phyloP scores from a whole-genome alignment of 2,329 filamentous ascomycete genomes.

The Byssochlamys sp. region DNA sequence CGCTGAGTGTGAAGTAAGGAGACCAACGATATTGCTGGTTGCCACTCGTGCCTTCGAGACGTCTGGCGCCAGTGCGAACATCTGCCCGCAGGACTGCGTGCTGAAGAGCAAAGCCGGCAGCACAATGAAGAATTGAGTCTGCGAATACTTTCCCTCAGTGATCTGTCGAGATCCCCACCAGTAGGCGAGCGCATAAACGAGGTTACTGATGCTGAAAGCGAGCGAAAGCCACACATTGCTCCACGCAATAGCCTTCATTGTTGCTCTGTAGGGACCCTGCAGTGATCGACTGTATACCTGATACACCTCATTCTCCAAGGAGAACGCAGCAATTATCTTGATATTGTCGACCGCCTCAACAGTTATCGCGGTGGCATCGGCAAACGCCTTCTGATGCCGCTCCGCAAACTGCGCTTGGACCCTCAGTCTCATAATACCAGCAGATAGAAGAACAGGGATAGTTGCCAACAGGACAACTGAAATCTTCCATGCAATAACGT shows the following conservation, averaged over 20 bases:
- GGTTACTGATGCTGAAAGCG: slow-evolving; percentile 38
- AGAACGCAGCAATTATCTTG: slow-evolving; percentile 36
- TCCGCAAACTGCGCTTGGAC: slow-evolving; percentile 50
- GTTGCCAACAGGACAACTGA: slow-evolving; percentile 57
- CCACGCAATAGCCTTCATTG: slow-evolving; percentile 34
- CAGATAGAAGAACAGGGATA: slow-evolving; percentile 55
- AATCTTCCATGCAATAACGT: slow-evolving; percentile 62
- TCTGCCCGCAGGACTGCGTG: slow-evolving; percentile 58
- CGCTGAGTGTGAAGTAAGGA: slow-evolving; percentile 25
- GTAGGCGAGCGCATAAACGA: slow-evolving; percentile 62
- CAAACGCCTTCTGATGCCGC: slow-evolving; percentile 37
- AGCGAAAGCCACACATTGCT: slow-evolving; percentile 29
- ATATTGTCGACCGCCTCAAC: slow-evolving; percentile 40
- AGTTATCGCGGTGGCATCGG: slow-evolving; percentile 35
- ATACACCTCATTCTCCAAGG: slow-evolving; percentile 36
- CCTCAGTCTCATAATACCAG: slow-evolving; percentile 57
- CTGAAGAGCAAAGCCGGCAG: slow-evolving; percentile 57
- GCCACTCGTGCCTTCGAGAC: slow-evolving; percentile 54
- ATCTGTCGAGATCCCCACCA: slow-evolving; percentile 65
- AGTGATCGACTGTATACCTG: slow-evolving; percentile 31
- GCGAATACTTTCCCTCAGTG: slow-evolving; percentile 50
- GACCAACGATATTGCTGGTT: slow-evolving; percentile 44
- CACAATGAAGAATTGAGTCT: slow-evolving; percentile 59
- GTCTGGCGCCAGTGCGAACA: slow-evolving; percentile 61
- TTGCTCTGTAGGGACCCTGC: slow-evolving; percentile 33